These are phyloP conservation scores for Brettanomyces naardenensis DNA, from an alignment of 805 yeast genomes.

Conservation along the genomic window DNA sequence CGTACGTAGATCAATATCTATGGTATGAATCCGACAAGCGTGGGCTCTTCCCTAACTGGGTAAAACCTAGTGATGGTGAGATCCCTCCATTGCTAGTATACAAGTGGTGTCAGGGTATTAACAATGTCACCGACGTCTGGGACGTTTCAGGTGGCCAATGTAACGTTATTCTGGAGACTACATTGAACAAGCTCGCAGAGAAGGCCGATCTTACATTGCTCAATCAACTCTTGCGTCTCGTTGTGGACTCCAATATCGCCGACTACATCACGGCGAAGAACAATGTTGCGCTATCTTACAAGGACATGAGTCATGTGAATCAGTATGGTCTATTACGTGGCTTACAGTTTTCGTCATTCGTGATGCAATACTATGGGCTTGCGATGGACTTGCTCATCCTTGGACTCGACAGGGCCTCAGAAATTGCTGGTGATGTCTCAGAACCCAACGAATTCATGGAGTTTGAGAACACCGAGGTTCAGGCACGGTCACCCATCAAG, in stretches of 20 bases:
- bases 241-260: constrained; percentile 86
- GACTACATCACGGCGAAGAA: constrained; percentile 91
- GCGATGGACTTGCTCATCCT: constrained; percentile 72
- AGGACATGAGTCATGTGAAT: constrained; percentile 93
- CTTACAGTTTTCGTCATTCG: constrained; percentile 81
- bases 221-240: constrained; percentile 69
- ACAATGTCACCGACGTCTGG: constrained; percentile 77
- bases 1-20: constrained; percentile 87
- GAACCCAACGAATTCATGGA: constrained; percentile 75
- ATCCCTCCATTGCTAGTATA: constrained; percentile 87
- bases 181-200: constrained; percentile 64
- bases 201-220: constrained; percentile 83
- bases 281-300: constrained; percentile 72
- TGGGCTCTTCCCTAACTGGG: constrained; percentile 88
- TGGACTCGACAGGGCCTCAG: constrained; percentile 82
- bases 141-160: constrained; percentile 64
- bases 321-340: constrained; percentile 86
- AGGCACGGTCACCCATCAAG: constrained; percentile 66
- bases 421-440: constrained; percentile 71
- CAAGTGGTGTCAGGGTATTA: constrained; percentile 91
- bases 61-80: constrained; percentile 90
- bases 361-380: constrained; percentile 85
- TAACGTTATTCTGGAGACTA: constrained; percentile 77
- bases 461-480: constrained; percentile 50
- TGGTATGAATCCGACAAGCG: constrained; percentile 95